phyloP scores from a whole-genome alignment of 2,329 filamentous ascomycete genomes.

The Aspergillus sp. region DNA sequence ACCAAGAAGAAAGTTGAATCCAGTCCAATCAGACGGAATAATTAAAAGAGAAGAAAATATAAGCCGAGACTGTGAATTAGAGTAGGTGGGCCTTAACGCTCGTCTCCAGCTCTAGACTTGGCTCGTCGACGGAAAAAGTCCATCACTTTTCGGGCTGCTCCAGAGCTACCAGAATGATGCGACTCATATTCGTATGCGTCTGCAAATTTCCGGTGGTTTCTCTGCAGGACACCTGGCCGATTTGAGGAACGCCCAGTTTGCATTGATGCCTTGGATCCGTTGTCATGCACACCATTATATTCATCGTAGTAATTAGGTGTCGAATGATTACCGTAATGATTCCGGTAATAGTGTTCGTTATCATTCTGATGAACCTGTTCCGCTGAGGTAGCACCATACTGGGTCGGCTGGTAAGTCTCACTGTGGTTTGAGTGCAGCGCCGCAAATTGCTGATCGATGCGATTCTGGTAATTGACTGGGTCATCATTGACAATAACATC shows the following conservation, averaged over 20 bases:
- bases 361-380: conserved; percentile 33
- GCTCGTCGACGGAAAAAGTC: conserved; percentile 93
- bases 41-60: conserved; percentile 15
- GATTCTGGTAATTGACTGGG: conserved; percentile 39
- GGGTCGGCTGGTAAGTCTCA: conserved; percentile 25
- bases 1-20: conserved; percentile 14
- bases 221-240: conserved; percentile 67
- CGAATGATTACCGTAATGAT: conserved; percentile 33
- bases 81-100: conserved; percentile 28
- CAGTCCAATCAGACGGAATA: conserved; percentile 11
- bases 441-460: conserved; percentile 44
- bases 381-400: conserved; percentile 29
- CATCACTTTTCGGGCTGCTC: conserved; percentile 90
- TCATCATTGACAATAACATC: conserved; percentile 25
- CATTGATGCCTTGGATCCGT: conserved; percentile 43
- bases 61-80: conserved; percentile 10
- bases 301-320: conserved; percentile 49
- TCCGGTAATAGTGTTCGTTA: conserved; percentile 31
- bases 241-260: conserved; percentile 39
- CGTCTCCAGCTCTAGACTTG: conserved; percentile 63
- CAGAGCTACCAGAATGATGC: conserved; percentile 77
- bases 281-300: conserved; percentile 44
- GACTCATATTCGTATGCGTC: conserved; percentile 83
- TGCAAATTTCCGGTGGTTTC: conserved; percentile 80
- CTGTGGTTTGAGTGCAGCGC: conserved; percentile 37